Evolutionary conservation across 345 rosid species (phyloP).

Genomic region (Dimocarpus longan): DNA sequence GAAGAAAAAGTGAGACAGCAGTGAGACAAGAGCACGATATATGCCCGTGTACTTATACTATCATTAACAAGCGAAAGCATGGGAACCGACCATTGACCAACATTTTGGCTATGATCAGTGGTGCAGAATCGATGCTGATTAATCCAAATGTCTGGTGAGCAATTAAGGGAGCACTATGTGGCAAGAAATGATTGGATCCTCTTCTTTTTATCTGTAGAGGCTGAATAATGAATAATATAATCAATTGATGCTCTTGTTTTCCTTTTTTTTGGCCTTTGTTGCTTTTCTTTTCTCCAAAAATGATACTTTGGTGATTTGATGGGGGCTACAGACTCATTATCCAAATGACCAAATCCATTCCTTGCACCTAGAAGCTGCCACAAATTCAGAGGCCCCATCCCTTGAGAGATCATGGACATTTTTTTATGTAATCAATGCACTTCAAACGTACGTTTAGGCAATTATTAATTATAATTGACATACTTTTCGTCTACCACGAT

Average conservation of each 20-base stretch:
- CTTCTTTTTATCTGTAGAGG: not conserved
- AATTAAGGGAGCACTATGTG: not conserved
- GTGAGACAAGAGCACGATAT: not conserved
- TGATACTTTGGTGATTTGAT: constrained; percentile 33
- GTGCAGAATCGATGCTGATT: not conserved
- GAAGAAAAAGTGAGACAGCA: constrained; percentile 27
- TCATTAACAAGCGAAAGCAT: not conserved
- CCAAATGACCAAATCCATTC: constrained; percentile 32
- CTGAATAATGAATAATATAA: not conserved
- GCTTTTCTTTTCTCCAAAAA: not conserved
- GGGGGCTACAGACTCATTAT: constrained; percentile 43
- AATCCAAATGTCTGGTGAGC: not conserved
- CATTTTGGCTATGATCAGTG: not conserved
- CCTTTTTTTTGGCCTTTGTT: constrained; percentile 3
- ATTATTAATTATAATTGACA: not conserved
- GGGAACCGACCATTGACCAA: no score
- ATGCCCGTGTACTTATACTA: no score
- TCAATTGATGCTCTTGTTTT: not conserved
- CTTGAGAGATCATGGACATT: constrained; percentile 4
- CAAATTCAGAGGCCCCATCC: constrained; percentile 21
- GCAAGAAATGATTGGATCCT: not conserved
- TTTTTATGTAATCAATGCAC: not conserved
- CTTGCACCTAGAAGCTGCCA: constrained; percentile 29
- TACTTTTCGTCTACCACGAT: not conserved
- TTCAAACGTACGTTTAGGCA: no score